These are phyloP conservation scores for Centaurea solstitialis DNA, from an alignment of 129 eudicot species.

Conservation along the genomic window DNA sequence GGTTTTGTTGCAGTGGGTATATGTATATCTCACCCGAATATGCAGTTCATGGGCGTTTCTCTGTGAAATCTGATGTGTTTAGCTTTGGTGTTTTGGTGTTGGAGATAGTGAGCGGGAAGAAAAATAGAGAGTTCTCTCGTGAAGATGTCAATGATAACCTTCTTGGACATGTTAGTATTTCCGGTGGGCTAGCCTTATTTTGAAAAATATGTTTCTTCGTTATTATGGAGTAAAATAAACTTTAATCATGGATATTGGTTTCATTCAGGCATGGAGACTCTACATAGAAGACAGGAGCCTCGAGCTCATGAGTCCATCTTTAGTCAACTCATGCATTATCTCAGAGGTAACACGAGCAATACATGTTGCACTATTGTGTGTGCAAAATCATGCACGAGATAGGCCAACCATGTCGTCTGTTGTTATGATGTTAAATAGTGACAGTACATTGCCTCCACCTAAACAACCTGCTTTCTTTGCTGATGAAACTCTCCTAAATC, in stretches of 20 bases:
- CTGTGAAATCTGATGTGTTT: constrained; percentile 40
- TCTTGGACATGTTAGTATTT: constrained; percentile 38
- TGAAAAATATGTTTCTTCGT: neutral
- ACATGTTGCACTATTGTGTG: constrained; percentile 1
- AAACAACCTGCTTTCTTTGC: constrained; percentile 9
- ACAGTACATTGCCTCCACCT: neutral
- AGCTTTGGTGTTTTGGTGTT: constrained; percentile 37
- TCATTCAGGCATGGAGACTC: constrained; percentile 16
- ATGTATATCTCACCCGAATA: constrained; percentile 36
- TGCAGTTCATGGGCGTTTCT: constrained; percentile 38
- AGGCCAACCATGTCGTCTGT: constrained; percentile 3
- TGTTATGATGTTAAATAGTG: constrained; percentile 1
- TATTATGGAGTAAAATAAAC: neutral
- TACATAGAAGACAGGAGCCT: neutral
- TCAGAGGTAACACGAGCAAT: constrained; percentile 9
- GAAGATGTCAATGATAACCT: constrained; percentile 31
- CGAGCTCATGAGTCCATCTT: constrained; percentile 5
- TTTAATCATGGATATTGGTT: neutral
- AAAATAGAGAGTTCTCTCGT: constrained; percentile 42
- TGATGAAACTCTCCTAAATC: neutral
- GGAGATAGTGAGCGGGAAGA: constrained; percentile 36
- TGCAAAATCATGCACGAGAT: constrained; percentile 3
- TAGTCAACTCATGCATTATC: neutral
- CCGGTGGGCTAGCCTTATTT: neutral
- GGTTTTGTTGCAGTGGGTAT: constrained; percentile 23